Percentiles rank a stretch among this genome's conserved stretches.
phyloP scores from a whole-genome alignment of 2,329 filamentous ascomycete species.

The Gyromitra esculenta region DNA sequence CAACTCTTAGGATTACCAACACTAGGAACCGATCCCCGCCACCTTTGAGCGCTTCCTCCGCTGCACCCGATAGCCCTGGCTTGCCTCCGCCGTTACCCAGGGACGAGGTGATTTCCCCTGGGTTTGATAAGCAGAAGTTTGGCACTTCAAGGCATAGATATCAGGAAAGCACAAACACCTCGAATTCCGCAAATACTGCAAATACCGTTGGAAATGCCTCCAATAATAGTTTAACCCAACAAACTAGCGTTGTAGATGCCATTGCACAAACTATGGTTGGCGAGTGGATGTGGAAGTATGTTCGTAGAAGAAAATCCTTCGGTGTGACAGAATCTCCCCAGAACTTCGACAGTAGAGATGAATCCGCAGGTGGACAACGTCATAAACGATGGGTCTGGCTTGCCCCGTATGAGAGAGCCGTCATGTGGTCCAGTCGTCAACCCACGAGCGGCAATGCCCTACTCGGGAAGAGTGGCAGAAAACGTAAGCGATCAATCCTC shows the following conservation, averaged over 20 bases:
- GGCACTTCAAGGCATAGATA: conserved; percentile 65
- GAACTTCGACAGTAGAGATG: conserved; percentile 71
- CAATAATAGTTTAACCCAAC: conserved; percentile 70
- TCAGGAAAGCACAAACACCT: conserved; percentile 71
- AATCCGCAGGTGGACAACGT: conserved; percentile 75
- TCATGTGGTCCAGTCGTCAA: conserved; percentile 99
- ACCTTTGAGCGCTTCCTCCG: conserved; percentile 73
- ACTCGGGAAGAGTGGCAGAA: conserved; percentile 92
- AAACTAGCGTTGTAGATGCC: conserved; percentile 87
- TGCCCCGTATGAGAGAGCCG: conserved; percentile 91
- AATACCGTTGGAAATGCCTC: conserved; percentile 65
- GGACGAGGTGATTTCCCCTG: conserved; percentile 75
- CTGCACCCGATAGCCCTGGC: conserved; percentile 73
- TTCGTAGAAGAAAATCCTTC: conserved; percentile 88
- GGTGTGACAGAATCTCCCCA: conserved; percentile 69
- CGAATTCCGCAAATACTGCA: conserved; percentile 62
- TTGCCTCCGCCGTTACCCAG: conserved; percentile 74
- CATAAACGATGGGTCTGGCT: conserved; percentile 99
- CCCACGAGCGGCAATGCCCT: conserved; percentile 86
- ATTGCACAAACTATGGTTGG: conserved; percentile 99
- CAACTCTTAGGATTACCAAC: conserved; percentile 65
- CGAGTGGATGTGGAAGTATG: conserved; percentile 95
- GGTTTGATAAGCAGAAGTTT: conserved; percentile 50
- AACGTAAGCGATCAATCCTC: conserved; percentile 72
- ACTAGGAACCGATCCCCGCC: conserved; percentile 70